Conservation (phyloP, 1,284 basidiomycete species). For the Microbotryum intermedium region DNA sequence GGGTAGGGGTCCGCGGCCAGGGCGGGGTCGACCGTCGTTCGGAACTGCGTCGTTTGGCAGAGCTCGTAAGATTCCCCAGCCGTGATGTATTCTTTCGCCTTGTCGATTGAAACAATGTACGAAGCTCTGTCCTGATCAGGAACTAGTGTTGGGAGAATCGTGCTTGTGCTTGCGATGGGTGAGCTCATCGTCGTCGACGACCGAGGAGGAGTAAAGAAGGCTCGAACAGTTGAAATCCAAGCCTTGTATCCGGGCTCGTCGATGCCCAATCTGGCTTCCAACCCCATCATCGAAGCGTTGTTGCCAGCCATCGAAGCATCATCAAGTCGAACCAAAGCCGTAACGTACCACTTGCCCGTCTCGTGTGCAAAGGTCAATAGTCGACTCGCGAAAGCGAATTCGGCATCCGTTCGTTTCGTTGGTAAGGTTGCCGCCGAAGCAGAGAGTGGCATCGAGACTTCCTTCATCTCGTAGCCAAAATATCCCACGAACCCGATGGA, state of each 20-base stretch:
- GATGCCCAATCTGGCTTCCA: slow-evolving; percentile 31
- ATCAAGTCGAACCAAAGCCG: slow-evolving; percentile 37
- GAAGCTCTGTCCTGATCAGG: slow-evolving; percentile 34
- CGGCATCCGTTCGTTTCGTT: slow-evolving; percentile 35
- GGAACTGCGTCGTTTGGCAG: slow-evolving; percentile 72
- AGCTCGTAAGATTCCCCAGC: slow-evolving; percentile 93
- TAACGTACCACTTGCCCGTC: slow-evolving; percentile 41
- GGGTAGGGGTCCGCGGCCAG: slow-evolving; percentile 32
- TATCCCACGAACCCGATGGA: slow-evolving; percentile 46
- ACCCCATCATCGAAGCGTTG: slow-evolving; percentile 34
- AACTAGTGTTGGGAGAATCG: slow-evolving; percentile 31
- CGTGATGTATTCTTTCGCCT: slow-evolving; percentile 65
- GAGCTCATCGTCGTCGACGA: slow-evolving; percentile 19
- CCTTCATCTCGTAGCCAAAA: slow-evolving; percentile 50
- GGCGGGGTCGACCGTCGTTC: slow-evolving; percentile 31
- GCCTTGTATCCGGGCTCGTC: slow-evolving; percentile 21
- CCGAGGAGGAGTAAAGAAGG: not conserved
- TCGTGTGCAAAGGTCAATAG: slow-evolving; percentile 41
- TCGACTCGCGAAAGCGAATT: slow-evolving; percentile 40
- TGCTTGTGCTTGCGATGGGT: slow-evolving; percentile 16
- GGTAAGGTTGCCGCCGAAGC: too few species aligned
- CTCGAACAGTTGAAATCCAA: slow-evolving; percentile 4
- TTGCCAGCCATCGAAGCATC: slow-evolving; percentile 10
- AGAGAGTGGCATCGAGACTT: slow-evolving; percentile 40
- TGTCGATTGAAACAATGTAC: slow-evolving; percentile 65